Base-by-base conservation (phyloP, 2,329 filamentous ascomycete species). In the Epichloe sylvatica region DNA sequence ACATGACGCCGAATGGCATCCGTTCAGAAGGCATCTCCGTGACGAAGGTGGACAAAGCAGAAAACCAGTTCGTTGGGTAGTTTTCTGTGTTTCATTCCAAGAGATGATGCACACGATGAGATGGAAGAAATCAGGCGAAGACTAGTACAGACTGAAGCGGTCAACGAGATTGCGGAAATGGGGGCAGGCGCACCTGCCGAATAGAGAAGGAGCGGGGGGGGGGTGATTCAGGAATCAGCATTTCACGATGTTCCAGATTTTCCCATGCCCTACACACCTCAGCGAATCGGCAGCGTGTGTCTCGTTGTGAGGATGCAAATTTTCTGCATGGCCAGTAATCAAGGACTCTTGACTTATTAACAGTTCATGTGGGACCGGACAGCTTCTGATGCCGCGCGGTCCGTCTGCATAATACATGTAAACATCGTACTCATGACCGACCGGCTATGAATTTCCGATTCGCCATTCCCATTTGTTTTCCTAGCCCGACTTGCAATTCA, bases 171-270 rank as follows among this genome's bases (percentile, higher is more conserved):
- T 30, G 3, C 25, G 25, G 11, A 5, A 41, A 12, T 34, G 23
- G 5, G 15, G 43, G 43, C 43, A 49, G 47, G 47, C n/a, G 47
- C 47, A 39, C 21, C 47, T 43, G 47, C 41, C 45, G 35, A n/a
- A 15, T n/a, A 33, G 47, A 36, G 46, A 34, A 34, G 34, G 25
- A 15, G 43, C n/a, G 43, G 5, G 38, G 43, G 5, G 38, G 30
- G 30, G 25, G 25, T 30, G 25, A 30, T 30, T 30, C 25, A 9
- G 25, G 25, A 30, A n/a, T 43, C 9, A 25, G 21, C 15, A 38
- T 38, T n/a, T 49, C 41, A 45, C 47, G 21, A 49, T 49, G 17
- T 36, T 49, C 33, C 40, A 44, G 46, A 39, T 44, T 49, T 34
- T 25, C 23, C 30, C 9, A 25, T 38, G 15, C 34, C 17, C 34